Conservation (phyloP, 2,329 filamentous ascomycete genomes). For the Apiospora sp. region DNA sequence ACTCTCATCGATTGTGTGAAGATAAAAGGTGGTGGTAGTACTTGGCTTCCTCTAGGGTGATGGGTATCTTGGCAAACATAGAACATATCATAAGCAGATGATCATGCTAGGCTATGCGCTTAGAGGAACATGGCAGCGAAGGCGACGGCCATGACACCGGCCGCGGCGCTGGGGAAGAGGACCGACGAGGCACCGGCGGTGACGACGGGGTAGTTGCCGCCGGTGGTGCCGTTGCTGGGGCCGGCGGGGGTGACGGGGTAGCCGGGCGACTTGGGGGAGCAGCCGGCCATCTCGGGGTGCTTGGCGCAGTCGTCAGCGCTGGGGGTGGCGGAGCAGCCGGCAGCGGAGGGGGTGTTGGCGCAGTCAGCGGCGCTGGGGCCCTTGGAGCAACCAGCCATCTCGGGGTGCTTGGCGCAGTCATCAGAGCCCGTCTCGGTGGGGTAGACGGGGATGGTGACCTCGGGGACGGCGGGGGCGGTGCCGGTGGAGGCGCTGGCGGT, state of each 20-base stretch:
- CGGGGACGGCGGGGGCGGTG: background rate
- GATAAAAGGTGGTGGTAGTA: background rate
- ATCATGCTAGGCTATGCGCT: background rate
- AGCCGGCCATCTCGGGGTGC: background rate
- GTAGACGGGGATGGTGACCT: constrained; percentile 16
- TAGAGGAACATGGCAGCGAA: constrained; percentile 22
- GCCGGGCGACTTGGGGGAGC: no score
- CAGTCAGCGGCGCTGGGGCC: background rate
- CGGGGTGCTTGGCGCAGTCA: background rate
- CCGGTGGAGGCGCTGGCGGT: background rate
- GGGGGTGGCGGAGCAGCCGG: background rate
- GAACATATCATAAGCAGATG: background rate
- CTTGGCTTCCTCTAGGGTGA: constrained; percentile 19
- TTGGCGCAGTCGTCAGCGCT: background rate
- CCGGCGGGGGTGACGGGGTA: background rate
- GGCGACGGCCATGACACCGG: constrained; percentile 17
- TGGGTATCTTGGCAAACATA: constrained; percentile 13
- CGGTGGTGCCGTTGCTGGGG: background rate
- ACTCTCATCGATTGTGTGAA: constrained; percentile 5
- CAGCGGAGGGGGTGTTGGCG: background rate
- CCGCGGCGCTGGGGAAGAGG: constrained; percentile 9
- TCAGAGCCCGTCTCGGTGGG: background rate
- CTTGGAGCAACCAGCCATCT: no score
- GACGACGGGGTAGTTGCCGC: constrained; percentile 33
- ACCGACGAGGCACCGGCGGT: constrained; percentile 14